Conservation (phyloP, 768 basidiomycete species). For the Chlorophyllum brunneum region DNA sequence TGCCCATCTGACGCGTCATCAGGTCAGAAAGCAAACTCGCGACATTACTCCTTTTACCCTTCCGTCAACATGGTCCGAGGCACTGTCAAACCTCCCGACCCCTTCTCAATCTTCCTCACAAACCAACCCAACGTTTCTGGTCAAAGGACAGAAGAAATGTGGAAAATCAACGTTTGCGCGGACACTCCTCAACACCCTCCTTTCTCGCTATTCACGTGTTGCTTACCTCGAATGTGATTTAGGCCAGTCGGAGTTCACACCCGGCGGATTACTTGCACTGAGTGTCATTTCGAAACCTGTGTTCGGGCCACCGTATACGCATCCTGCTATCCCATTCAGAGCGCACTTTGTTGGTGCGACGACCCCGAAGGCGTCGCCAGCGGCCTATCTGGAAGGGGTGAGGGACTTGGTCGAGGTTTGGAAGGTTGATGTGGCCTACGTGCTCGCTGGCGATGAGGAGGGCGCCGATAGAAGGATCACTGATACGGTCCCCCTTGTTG, state of each 20-base stretch:
- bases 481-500: slow-evolving; percentile 76
- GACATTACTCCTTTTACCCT: not conserved
- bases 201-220: slow-evolving; percentile 68
- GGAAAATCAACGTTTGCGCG: slow-evolving; percentile 91
- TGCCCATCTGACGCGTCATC: not conserved
- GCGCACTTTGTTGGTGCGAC: slow-evolving; percentile 83
- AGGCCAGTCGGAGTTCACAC: slow-evolving; percentile 92
- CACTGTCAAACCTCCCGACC: slow-evolving; percentile 33
- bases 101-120: slow-evolving; percentile 17
- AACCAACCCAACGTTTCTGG: slow-evolving; percentile 43
- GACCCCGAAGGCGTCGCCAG: slow-evolving; percentile 73
- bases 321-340: slow-evolving; percentile 63
- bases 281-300: slow-evolving; percentile 63
- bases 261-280: slow-evolving; percentile 80
- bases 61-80: slow-evolving; percentile 30
- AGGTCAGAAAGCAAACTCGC: not conserved
- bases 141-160: slow-evolving; percentile 82
- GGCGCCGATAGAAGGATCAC: slow-evolving; percentile 37
- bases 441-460: slow-evolving; percentile 23
- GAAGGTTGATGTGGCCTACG: slow-evolving; percentile 61
- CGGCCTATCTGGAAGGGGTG: slow-evolving; percentile 70
- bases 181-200: slow-evolving; percentile 65
- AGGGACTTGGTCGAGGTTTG: slow-evolving; percentile 64
- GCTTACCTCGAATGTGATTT: slow-evolving; percentile 91
- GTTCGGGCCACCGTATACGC: slow-evolving; percentile 88